Evolutionary conservation across 1,139 yeast genomes (phyloP).

Genomic region (Debaryomyces sp.): DNA sequence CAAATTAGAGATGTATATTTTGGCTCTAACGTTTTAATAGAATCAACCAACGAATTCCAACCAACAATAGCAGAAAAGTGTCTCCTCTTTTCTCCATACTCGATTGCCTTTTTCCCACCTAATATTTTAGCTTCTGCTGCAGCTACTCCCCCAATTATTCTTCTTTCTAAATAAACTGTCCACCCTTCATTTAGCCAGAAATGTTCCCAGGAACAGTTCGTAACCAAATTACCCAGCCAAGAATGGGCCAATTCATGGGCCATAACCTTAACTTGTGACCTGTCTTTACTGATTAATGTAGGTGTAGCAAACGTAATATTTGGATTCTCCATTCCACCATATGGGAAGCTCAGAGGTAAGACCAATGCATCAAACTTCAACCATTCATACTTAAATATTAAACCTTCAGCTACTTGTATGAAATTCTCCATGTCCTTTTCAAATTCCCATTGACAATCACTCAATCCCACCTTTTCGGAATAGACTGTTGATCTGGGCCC

Average conservation of each 20-base stretch:
- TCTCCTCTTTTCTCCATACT: constrained; percentile 33
- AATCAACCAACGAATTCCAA: constrained; percentile 30
- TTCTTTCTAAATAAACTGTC: constrained; percentile 41
- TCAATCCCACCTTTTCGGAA: constrained; percentile 29
- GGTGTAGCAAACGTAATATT: constrained; percentile 42
- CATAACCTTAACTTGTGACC: constrained; percentile 38
- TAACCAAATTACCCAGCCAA: constrained; percentile 42
- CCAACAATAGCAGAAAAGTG: constrained; percentile 36
- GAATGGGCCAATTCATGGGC: constrained; percentile 45
- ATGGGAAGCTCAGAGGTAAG: constrained; percentile 38
- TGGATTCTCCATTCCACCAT: constrained; percentile 46
- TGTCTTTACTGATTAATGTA: constrained; percentile 35
- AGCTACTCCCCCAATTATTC: constrained; percentile 37
- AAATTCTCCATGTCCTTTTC: constrained; percentile 40
- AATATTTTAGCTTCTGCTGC: constrained; percentile 24
- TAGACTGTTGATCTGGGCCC: constrained; percentile 40
- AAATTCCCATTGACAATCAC: constrained; percentile 39
- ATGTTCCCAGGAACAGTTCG: constrained; percentile 42
- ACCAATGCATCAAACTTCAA: constrained; percentile 34
- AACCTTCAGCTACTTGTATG: constrained; percentile 34
- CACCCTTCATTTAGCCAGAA: constrained; percentile 46
- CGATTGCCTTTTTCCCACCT: constrained; percentile 22
- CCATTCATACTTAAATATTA: constrained; percentile 41
- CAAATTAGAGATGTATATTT: constrained; percentile 30
- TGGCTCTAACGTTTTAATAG: constrained; percentile 22